Base-by-base conservation (phyloP, 2,329 filamentous ascomycete genomes). In the Xylaria sp. region DNA sequence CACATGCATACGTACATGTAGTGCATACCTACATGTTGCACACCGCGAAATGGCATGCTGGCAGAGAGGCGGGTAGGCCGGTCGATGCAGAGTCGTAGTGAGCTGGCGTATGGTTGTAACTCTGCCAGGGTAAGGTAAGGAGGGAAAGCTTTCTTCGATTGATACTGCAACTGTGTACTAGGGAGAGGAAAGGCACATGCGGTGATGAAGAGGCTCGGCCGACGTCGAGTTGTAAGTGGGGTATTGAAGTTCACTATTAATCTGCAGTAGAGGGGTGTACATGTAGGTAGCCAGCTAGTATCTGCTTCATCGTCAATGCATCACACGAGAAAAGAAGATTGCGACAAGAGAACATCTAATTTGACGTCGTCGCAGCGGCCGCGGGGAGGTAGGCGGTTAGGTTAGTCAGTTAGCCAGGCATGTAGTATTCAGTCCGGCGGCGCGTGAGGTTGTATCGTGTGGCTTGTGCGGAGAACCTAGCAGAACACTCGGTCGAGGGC, bases 71-170 rank as follows among this genome's bases (percentile, higher is more conserved):
- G 19, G 18, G 16, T 19, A 16, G 40, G 40, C 39, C 11, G 39
- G 8, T 41, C 19, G n/a, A 49, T 42, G 24, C 34, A 42, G 43
- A 53, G 43, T 46, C n/a, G 46, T 50, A 60, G 37, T 46, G 34
- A 39, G 44, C 45, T n/a, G n/a, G n/a, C n/a, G n/a, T n/a, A n/a
- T n/a, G 39, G 48, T 55, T 54, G 58, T 48, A 50, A 60, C 47
- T 44, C 56, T 24, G 48, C 40, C 21, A 7, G 19, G 20, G 11
- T 29, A 34, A 38, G 24, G 34, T n/a, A 44, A 38, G 43, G 38
- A 42, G 22, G 37, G 24, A 41, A 39, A 39, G 19, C n/a, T 13
- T 34, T 34, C 3, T 11, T 34, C 8, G 29, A 13, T 7, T 34
- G 16, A 34, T 34, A 26, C 24, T 26, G 9, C 9, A n/a, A n/a